Evolutionary conservation across 2,329 filamentous ascomycete genomes (phyloP), one percentile per base, ranked within the genome.

Genomic region (Arthrobotrys entomopaga): DNA sequence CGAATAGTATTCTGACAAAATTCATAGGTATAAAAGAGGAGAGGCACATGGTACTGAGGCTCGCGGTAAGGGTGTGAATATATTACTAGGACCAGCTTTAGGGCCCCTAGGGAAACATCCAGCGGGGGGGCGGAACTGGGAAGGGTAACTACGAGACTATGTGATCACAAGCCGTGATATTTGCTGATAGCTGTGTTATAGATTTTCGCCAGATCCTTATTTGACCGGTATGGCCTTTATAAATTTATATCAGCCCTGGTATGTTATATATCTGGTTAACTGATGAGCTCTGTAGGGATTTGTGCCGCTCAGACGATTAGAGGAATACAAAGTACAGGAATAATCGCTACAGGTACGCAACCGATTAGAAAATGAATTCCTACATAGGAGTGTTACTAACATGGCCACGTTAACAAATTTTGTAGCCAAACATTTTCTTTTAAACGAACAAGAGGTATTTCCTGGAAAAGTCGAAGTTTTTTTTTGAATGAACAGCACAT

Each of bases 61-160:
- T 16, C 85, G 87, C 60, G 83, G 86, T 8, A 88, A 90, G 77
- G 91, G 91, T 24, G 84, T 93, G 79, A 90, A 97, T 80, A 88
- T 92, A 3, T 81, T 96, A 0, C 84, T 97, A 0, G 93, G 93
- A 0, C 93, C 93, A 11, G 63, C 63, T 13, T 24, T 66, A 11
- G 63, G 63, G 0, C 63, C 63, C 4, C 20, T 66, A 15, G 63
- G 63, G 7, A 29, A 53, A 24, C 63, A 66, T n/a, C 52, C 53
- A 15, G 63, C 63, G 16, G 63, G 63, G 50, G 63, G 63, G 19
- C 63, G 63, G 24, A 66, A 66, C 19, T 66, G 63, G 63, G 63
- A 66, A 42, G 63, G 63, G 38, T 59, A 48, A 48, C 1, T 29
- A 16, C 22, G 34, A 29, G 8, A n/a, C 5, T 48, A 7, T 42